Conservation (phyloP, 2,329 filamentous ascomycete genomes). For the Stagonosporopsis rhizophila region DNA sequence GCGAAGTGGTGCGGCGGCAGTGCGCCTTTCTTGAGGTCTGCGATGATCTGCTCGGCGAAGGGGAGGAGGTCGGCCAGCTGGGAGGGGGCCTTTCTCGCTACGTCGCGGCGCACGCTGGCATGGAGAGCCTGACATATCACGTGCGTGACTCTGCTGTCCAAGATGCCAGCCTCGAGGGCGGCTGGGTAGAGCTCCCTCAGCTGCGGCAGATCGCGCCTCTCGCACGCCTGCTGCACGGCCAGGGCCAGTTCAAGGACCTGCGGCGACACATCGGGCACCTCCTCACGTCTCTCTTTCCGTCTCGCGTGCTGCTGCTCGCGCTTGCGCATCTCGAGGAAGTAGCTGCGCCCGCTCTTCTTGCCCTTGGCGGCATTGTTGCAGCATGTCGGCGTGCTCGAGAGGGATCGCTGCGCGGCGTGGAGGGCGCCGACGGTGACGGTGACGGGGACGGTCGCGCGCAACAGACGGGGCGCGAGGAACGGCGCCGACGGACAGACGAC, state of each 20-base stretch:
- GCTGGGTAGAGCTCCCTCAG: slow-evolving; percentile 41
- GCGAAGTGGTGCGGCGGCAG: slow-evolving; percentile 49
- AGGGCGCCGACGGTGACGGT: slow-evolving; percentile 5
- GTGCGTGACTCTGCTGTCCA: slow-evolving; percentile 35
- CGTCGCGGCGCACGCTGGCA: slow-evolving; percentile 36
- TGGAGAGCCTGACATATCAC: slow-evolving; percentile 50
- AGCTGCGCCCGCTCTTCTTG: slow-evolving; percentile 16
- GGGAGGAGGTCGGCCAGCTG: slow-evolving; percentile 23
- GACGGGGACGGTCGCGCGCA: slow-evolving; percentile 25
- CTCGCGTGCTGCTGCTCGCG: slow-evolving; percentile 8
- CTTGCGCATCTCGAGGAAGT: slow-evolving; percentile 16
- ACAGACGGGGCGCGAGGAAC: slow-evolving; percentile 45
- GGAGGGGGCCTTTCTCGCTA: slow-evolving; percentile 3
- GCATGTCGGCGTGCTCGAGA: slow-evolving; percentile 6
- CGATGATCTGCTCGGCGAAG: slow-evolving; percentile 50
- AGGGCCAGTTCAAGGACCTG: slow-evolving; percentile 3
- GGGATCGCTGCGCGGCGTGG: slow-evolving; percentile 9
- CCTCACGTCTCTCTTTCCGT: neutral
- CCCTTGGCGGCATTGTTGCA: slow-evolving; percentile 25
- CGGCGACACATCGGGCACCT: slow-evolving; percentile 1
- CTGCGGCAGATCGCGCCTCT: slow-evolving; percentile 21
- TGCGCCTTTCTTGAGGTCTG: slow-evolving; percentile 47
- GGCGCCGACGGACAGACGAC: slow-evolving; percentile 45
- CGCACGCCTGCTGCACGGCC: slow-evolving; percentile 30
- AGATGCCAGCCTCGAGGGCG: slow-evolving; percentile 19